Base-by-base conservation (phyloP, 2,329 filamentous ascomycete genomes). In the Fusarium chlamydosporum region DNA sequence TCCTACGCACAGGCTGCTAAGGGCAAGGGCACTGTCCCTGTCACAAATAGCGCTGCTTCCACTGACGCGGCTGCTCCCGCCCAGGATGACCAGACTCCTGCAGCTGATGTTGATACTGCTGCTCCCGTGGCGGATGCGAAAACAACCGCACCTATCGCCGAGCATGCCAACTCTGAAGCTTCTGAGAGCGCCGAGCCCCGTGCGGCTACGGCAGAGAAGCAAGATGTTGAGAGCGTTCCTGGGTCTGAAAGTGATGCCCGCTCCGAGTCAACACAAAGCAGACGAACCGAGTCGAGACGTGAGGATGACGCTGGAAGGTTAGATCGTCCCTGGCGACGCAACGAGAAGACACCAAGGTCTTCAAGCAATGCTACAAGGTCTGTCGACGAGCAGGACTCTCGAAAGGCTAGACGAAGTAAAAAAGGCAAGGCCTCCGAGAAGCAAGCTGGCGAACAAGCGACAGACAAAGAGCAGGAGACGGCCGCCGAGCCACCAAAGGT, bases 1-100 rank as follows among this genome's bases (percentile, higher is more conserved):
- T 97, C 95, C 63, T 98, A 98, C 81, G 95, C 95, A 75, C 94
- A 97, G 86, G 95, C 95, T 77, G 95, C 95, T 63, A 96, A 96
- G 80, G 93, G 94, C 76, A 87, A 91, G 74, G 82, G 87, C 68
- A 65, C 77, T 56, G 63, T 74, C 55, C 74, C 74, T 67, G 78
- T 75, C 29, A 76, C 76, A 60, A 76, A 69, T 70, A 60, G 70
- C 34, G 72, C 65, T 62, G 50, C 74, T 42, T 55, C 71, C n/a
- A 40, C 73, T 54, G 74, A 73, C 42, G 62, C 68, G 33, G 62
- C 62, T 43, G 60, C 68, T 51, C 72, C 74, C 41, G 52, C 70
- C 42, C 75, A 76, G 67, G 74, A 72, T 33, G 41, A 74, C 33
- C 75, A 78, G 62, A 64, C 76, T 27, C 64, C 75, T 55, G 65